Percentiles rank a stretch among this genome's conserved stretches.
These are phyloP conservation scores for Coemansia sp. DNA, from an alignment of 192 early-diverging fungal genomes.

Conservation along the genomic window DNA sequence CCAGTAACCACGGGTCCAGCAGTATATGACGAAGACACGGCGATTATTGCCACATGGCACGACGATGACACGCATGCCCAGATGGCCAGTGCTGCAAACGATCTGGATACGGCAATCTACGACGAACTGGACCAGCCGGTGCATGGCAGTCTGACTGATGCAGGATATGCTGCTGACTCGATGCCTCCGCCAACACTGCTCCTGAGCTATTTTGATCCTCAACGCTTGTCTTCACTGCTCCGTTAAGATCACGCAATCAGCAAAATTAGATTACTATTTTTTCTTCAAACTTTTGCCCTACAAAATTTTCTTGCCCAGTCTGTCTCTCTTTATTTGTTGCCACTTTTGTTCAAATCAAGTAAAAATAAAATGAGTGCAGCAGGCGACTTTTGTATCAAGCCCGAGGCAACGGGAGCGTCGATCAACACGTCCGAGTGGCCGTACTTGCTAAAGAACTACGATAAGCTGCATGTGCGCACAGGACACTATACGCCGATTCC, in stretches of 20 bases:
- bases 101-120: neutral
- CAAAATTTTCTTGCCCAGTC: neutral
- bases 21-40: neutral
- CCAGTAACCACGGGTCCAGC: neutral
- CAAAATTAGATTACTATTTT: neutral
- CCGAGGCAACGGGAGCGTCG: conserved; percentile 68
- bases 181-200: conserved; percentile 9
- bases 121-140: neutral
- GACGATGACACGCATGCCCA: neutral
- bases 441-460: conserved; percentile 95
- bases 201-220: conserved; percentile 18
- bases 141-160: too few species aligned
- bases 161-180: neutral
- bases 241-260: neutral
- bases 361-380: conserved; percentile 18
- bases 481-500: conserved; percentile 99
- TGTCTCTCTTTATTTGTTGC: conserved; percentile 1
- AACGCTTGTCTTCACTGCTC: neutral
- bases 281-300: neutral
- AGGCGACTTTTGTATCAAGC: conserved; percentile 73
- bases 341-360: too few species aligned
- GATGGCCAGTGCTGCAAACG: neutral
- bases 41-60: conserved; percentile 8
- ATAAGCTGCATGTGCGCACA: conserved; percentile 95
- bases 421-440: conserved; percentile 96